Percentiles rank a stretch among this genome's conserved stretches.
Evolutionary conservation across 2,329 filamentous ascomycete species (phyloP).

Genomic region (Grosmannia clavigera): DNA sequence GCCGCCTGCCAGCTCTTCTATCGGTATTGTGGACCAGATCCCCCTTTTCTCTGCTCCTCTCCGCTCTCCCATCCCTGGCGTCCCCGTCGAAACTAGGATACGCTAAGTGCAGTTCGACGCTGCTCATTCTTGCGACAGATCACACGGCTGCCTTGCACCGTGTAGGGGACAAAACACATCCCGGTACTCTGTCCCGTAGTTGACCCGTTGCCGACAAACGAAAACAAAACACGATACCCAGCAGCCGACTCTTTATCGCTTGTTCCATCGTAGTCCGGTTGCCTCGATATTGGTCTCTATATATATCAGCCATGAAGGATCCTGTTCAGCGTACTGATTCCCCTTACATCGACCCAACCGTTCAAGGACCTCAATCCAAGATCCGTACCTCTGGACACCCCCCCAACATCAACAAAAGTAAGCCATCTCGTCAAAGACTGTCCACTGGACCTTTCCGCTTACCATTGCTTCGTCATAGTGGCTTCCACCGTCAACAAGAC

Average conservation of each 20-base stretch:
- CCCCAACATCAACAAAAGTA: conserved; percentile 17
- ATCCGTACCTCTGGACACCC: conserved; percentile 22
- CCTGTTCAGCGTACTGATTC: conserved; percentile 30
- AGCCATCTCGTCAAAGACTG: conserved; percentile 12
- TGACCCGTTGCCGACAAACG: background rate
- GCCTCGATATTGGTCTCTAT: background rate
- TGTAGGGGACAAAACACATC: background rate
- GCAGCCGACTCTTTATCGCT: background rate
- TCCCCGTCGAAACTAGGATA: conserved; percentile 3
- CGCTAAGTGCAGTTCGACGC: background rate
- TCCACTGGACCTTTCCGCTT: conserved; percentile 6
- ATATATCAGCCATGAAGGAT: conserved; percentile 24
- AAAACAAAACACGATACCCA: background rate
- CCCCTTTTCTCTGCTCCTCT: background rate
- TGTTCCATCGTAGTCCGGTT: background rate
- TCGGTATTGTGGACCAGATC: background rate
- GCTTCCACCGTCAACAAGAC: conserved; percentile 74
- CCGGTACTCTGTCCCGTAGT: background rate
- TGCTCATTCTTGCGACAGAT: background rate
- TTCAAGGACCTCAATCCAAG: conserved; percentile 31
- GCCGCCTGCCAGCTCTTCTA: background rate
- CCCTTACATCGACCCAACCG: conserved; percentile 30
- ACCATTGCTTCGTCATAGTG: conserved; percentile 25
- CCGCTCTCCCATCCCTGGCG: background rate
- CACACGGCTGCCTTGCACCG: background rate